Conservation (phyloP, 169 alveolate genomes). For the Plasmodium gaboni region DNA sequence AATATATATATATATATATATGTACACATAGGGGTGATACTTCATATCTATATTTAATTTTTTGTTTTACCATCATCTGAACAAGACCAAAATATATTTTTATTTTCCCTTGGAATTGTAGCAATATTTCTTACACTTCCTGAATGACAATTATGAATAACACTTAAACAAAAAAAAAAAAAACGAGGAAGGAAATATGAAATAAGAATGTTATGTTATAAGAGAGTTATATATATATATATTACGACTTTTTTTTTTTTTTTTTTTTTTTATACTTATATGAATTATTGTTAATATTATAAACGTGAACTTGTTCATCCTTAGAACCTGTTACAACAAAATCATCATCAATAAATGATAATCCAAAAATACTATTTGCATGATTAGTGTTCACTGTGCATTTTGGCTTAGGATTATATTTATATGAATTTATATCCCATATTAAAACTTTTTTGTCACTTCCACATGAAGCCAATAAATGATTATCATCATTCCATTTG, state of each 20-base stretch:
- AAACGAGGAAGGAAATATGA: background rate
- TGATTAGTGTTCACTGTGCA: constrained; percentile 54
- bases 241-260: background rate
- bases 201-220: background rate
- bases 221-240: background rate
- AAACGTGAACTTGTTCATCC: constrained; percentile 77
- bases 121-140: constrained; percentile 74
- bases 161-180: constrained; percentile 12
- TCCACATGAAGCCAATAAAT: constrained; percentile 80
- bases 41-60: background rate
- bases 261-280: constrained; percentile 16
- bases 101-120: constrained; percentile 68
- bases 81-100: constrained; percentile 70
- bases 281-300: constrained; percentile 19
- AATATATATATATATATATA: background rate
- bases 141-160: constrained; percentile 52
- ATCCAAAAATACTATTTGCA: constrained; percentile 75
- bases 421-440: constrained; percentile 67
- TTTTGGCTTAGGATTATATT: constrained; percentile 20
- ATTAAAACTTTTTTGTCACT: constrained; percentile 78
- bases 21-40: background rate
- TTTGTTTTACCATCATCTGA: constrained; percentile 70
- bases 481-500: constrained; percentile 78
- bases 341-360: constrained; percentile 74
- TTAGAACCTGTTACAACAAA: constrained; percentile 70